Base-by-base conservation (phyloP, 2,329 filamentous ascomycete species). In the Pochonia chlamydosporia region DNA sequence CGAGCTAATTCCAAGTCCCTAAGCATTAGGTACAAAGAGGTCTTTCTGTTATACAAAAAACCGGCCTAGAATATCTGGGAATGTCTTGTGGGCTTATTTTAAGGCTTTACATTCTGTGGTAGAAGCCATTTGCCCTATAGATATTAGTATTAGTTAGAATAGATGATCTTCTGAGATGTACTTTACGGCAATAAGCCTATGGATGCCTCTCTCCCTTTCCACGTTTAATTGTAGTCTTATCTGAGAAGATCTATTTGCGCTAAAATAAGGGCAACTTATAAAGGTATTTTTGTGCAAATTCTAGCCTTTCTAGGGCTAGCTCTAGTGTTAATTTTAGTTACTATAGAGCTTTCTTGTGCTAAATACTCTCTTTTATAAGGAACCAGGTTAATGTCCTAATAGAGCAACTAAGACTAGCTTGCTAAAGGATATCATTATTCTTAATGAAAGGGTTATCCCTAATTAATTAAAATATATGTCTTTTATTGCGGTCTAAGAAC, bases 41-140 rank as follows among this genome's bases (percentile, higher is more conserved):
- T 46, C 3, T 16, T 35, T 40, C 20, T 1, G 16, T 43, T 35
- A 18, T 7, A 49, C 4, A 25, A 35, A 43, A 51, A 49, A 1
- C 30, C 40, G n/a, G 6, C 40, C 43, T 11, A 51, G 36, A 49
- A 51, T n/a, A 51, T 51, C 25, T 49, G 23, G 7, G 40, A 47
- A 40, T 50, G 33, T 5, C 44, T 35, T 13, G 40, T 50, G 2
- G 35, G 46, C 40, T 51, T 51, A n/a, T 25, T 24, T 42, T 26
- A 35, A 28, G 21, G 43, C n/a, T 48, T 24, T 23, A 46, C 21
- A 44, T 46, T 31, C 39, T 25, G 5, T 5, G 1, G 33, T 13
- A 43, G 9, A 25, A 51, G 35, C 28, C 24, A 24, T 36, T 49
- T 16, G 24, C 20, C 39, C 43, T 49, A 43, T 26, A 37, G 14